phyloP scores from a whole-genome alignment of 176 grass and related monocot genomes.

The Carex littledalei region DNA sequence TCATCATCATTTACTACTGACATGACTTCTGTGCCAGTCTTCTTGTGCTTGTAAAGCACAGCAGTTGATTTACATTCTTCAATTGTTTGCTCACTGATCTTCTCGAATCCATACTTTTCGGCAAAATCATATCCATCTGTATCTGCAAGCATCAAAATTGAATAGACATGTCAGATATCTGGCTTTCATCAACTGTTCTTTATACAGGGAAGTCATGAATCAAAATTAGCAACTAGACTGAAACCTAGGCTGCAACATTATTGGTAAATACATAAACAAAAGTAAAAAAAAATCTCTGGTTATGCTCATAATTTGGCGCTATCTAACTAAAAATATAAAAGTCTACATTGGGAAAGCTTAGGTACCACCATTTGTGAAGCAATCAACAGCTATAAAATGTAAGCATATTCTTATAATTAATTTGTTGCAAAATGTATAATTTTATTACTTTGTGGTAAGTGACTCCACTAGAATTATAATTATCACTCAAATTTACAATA shows the following conservation, averaged over 20 bases:
- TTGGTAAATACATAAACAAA: not conserved
- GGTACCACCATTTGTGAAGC: not conserved
- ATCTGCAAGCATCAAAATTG: constrained; percentile 37
- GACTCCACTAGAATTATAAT: not conserved
- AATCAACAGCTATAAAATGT: not conserved
- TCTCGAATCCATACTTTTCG: constrained; percentile 75
- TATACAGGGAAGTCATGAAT: not conserved
- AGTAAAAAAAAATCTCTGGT: not conserved
- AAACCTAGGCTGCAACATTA: not conserved
- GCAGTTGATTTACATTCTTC: constrained; percentile 92
- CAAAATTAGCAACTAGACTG: not conserved
- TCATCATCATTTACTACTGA: constrained; percentile 83
- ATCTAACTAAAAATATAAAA: not conserved
- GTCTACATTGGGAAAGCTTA: not conserved
- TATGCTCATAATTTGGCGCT: not conserved
- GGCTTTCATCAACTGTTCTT: not conserved
- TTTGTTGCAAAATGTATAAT: not conserved
- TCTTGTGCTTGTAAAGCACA: constrained; percentile 92
- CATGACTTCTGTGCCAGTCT: constrained; percentile 91
- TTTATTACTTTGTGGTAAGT: not conserved
- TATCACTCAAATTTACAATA: not conserved
- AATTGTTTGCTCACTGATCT: constrained; percentile 76
- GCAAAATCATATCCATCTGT: constrained; percentile 67
- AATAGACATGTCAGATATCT: constrained; percentile 29
- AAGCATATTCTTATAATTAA: not conserved